Evolutionary conservation across 2,329 filamentous ascomycete species (phyloP).

Genomic region (Talaromyces sp.): DNA sequence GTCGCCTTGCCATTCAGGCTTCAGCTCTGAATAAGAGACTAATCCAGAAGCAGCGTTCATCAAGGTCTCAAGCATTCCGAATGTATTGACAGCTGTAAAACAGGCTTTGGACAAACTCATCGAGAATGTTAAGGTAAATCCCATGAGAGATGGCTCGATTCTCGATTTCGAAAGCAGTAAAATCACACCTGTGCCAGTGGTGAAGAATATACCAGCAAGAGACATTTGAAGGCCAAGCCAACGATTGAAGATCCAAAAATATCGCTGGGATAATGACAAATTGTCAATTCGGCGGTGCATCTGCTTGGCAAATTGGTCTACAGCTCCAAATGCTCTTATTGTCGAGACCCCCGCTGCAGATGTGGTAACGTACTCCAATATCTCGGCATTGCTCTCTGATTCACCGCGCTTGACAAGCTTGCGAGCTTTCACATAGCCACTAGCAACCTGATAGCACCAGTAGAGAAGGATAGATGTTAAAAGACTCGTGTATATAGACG

Average conservation of each 20-base stretch:
- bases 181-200: not conserved
- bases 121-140: not conserved
- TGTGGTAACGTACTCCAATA: not conserved
- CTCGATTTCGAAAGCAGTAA: not conserved
- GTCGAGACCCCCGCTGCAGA: not conserved
- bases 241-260: conserved; percentile 1
- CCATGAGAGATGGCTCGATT: not conserved
- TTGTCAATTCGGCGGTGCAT: not conserved
- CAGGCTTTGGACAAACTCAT: not conserved
- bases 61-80: not conserved
- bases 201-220: not conserved
- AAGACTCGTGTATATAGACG: not conserved
- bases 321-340: not conserved
- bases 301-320: not conserved
- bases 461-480: not conserved
- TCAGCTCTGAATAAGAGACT: not conserved
- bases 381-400: not conserved
- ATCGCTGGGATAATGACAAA: not conserved
- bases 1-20: conserved; percentile 48
- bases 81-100: not conserved
- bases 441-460: not conserved
- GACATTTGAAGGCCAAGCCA: conserved; percentile 1
- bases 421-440: not conserved
- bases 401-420: not conserved
- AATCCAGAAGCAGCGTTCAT: not conserved